These are phyloP conservation scores for Dactylellina cionopaga DNA, from an alignment of 2,329 filamentous ascomycete genomes.

Conservation along the genomic window DNA sequence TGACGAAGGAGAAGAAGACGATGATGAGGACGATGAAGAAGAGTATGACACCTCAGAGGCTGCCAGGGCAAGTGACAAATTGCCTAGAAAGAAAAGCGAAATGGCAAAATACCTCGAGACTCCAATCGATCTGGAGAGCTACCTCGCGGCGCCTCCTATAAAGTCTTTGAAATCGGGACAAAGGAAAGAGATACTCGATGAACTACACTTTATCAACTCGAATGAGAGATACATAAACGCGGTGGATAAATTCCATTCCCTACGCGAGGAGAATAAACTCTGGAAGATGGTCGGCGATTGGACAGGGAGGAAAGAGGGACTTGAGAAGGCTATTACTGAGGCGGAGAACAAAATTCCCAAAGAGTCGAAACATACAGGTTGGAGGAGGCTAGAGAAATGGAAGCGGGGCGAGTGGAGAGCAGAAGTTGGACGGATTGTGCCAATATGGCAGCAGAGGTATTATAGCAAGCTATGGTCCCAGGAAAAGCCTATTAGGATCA, in stretches of 20 bases:
- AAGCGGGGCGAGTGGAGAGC: conserved; percentile 40
- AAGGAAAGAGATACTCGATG: conserved; percentile 29
- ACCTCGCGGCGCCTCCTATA: conserved; percentile 3
- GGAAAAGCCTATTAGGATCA: conserved; percentile 30
- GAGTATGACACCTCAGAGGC: not conserved
- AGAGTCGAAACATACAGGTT: conserved; percentile 19
- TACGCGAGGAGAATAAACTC: conserved; percentile 33
- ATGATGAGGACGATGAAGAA: not conserved
- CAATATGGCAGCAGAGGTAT: conserved; percentile 42
- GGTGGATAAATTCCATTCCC: conserved; percentile 29
- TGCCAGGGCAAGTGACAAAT: not conserved
- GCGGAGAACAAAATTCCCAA: conserved; percentile 12
- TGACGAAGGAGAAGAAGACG: not conserved
- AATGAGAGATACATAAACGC: conserved; percentile 47
- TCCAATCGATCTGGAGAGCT: conserved; percentile 31
- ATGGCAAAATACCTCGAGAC: conserved; percentile 34
- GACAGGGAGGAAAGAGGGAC: conserved; percentile 14
- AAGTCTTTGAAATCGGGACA: conserved; percentile 7
- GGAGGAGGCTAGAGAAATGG: conserved; percentile 40
- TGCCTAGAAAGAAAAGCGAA: conserved; percentile 3
- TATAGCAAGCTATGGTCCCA: conserved; percentile 30
- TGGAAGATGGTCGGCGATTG: conserved; percentile 46
- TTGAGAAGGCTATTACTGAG: conserved; percentile 13
- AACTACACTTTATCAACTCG: conserved; percentile 37
- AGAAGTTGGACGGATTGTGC: conserved; percentile 12